Percentiles rank a stretch among this genome's conserved stretches.
These are phyloP conservation scores for Wallacemonas rigidus DNA, from an alignment of 208 protist species.

Conservation along the genomic window DNA sequence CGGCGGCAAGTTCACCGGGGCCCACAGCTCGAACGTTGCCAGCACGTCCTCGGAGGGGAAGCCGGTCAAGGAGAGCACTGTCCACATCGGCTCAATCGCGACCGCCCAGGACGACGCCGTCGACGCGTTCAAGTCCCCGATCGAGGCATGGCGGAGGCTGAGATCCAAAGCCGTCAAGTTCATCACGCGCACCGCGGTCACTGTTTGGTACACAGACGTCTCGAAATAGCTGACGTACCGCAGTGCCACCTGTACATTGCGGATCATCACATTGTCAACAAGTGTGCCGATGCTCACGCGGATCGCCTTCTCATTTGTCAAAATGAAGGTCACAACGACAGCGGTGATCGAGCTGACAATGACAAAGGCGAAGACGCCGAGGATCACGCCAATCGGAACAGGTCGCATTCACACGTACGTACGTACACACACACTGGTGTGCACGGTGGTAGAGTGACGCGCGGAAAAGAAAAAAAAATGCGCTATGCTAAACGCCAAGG, in stretches of 20 bases:
- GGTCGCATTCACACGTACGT: neutral
- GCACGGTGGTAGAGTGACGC: too few species aligned
- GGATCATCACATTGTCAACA: constrained; percentile 21
- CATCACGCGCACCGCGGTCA: constrained; percentile 5
- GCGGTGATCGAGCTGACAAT: constrained; percentile 25
- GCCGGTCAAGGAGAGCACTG: neutral
- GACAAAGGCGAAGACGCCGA: constrained; percentile 26
- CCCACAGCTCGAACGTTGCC: constrained; percentile 29
- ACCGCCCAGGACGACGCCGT: constrained; percentile 1
- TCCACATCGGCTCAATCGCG: constrained; percentile 12
- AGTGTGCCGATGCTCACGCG: constrained; percentile 15
- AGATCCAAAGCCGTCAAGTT: neutral
- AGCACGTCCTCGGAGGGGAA: constrained; percentile 5
- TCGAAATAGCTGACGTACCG: neutral
- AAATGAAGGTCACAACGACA: constrained; percentile 24
- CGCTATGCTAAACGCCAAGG: neutral
- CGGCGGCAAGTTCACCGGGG: neutral
- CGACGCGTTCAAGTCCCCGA: neutral
- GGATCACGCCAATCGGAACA: constrained; percentile 15
- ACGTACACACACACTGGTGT: neutral
- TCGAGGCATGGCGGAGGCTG: neutral
- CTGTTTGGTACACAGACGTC: constrained; percentile 6
- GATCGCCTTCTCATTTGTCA: constrained; percentile 24
- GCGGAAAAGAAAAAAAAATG: constrained; percentile 20
- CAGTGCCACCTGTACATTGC: constrained; percentile 17